These are phyloP conservation scores for Xylaria sp. DNA, from an alignment of 2,329 filamentous ascomycete genomes.

Conservation along the genomic window DNA sequence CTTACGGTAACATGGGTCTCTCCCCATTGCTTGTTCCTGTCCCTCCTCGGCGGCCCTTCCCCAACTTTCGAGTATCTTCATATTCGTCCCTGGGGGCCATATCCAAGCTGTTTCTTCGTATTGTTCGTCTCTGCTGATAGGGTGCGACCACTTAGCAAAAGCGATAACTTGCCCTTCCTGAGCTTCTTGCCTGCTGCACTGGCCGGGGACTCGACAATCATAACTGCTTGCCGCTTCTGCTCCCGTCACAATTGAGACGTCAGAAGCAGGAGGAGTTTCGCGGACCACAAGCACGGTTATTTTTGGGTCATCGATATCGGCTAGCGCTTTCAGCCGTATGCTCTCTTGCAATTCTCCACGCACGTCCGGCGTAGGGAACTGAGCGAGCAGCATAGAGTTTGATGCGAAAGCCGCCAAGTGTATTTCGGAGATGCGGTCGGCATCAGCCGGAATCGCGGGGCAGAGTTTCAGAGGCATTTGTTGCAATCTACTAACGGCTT, in stretches of 20 bases:
- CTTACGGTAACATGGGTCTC: constrained; percentile 42
- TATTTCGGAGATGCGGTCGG: constrained; percentile 46
- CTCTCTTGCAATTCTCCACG: constrained; percentile 34
- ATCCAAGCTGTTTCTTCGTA: constrained; percentile 43
- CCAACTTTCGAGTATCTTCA: constrained; percentile 38
- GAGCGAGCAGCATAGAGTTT: constrained; percentile 45
- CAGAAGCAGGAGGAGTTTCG: not conserved
- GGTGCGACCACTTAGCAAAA: constrained; percentile 47
- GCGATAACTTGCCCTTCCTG: constrained; percentile 32
- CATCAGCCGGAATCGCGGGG: constrained; percentile 38
- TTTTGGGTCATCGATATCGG: constrained; percentile 42
- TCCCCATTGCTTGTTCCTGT: constrained; percentile 34
- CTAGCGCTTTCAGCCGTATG: constrained; percentile 40
- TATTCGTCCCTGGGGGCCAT: constrained; percentile 44
- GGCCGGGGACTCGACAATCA: not conserved
- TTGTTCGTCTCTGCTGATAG: constrained; percentile 30
- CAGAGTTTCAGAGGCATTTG: constrained; percentile 31
- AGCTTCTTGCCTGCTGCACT: not conserved
- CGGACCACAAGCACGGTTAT: constrained; percentile 42
- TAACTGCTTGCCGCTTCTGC: not conserved
- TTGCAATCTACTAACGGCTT: not conserved
- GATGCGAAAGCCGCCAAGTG: constrained; percentile 44
- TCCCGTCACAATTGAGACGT: not conserved
- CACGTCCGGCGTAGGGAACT: constrained; percentile 40
- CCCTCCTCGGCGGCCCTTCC: constrained; percentile 32